phyloP scores from a whole-genome alignment of 1,284 basidiomycete species.

The Malassezia equina region DNA sequence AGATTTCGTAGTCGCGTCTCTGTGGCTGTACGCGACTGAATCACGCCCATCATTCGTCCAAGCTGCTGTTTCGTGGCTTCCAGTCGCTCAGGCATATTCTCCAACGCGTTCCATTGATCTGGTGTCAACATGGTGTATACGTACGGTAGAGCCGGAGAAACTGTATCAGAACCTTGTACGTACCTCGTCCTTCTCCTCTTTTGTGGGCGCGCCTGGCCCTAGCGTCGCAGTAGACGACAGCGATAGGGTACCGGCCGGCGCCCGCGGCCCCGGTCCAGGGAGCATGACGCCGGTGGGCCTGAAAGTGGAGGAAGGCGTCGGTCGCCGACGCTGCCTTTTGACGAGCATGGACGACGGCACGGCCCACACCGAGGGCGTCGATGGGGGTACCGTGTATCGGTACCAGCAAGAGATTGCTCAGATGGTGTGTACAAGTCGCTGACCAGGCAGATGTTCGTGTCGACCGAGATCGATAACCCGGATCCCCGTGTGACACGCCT shows the following conservation, averaged over 20 bases:
- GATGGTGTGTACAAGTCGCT: conserved; percentile 54
- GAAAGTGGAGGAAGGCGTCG: neutral
- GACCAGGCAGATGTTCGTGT: conserved; percentile 76
- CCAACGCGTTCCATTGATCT: conserved; percentile 12
- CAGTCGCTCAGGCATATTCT: conserved; percentile 18
- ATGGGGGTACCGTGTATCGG: conserved; percentile 22
- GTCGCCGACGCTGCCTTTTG: neutral
- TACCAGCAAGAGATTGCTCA: conserved; percentile 62
- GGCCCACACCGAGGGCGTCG: neutral
- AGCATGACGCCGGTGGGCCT: neutral
- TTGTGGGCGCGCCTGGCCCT: neutral
- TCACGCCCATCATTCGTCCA: conserved; percentile 19
- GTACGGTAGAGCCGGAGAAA: neutral
- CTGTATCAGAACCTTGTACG: neutral
- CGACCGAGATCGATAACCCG: conserved; percentile 86
- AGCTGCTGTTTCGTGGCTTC: conserved; percentile 18
- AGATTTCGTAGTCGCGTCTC: conserved; percentile 17
- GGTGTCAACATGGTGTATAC: neutral
- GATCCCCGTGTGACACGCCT: conserved; percentile 75
- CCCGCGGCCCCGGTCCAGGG: neutral
- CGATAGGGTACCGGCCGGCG: neutral
- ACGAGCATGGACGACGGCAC: conserved; percentile 5
- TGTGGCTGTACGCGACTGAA: conserved; percentile 20
- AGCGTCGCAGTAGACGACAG: neutral
- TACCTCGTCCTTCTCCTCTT: neutral